Percentiles rank a stretch among this genome's conserved stretches.
phyloP scores from a whole-genome alignment of 2,329 filamentous ascomycete species.

The Alternaria longipes region DNA sequence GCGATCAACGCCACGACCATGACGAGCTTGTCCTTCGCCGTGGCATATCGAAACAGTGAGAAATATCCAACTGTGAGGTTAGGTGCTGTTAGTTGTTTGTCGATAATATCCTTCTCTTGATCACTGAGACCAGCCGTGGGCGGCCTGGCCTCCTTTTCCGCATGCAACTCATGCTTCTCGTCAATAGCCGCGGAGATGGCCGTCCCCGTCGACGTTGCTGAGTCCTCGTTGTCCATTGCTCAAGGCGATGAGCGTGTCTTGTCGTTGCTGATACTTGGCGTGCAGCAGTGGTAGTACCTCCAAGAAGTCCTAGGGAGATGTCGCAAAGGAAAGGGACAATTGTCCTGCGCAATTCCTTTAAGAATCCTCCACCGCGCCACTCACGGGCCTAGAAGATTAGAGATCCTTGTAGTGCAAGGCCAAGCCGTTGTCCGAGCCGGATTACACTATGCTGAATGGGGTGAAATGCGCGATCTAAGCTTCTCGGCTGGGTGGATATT shows the following conservation, averaged over 20 bases:
- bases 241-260: constrained; percentile 19
- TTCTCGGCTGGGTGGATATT: constrained; percentile 6
- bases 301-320: constrained; percentile 4
- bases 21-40: constrained; percentile 51
- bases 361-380: constrained; percentile 13
- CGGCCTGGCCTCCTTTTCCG: constrained; percentile 32
- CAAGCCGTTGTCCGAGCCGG: background rate
- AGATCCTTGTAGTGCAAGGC: constrained; percentile 9
- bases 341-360: constrained; percentile 6
- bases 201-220: constrained; percentile 22
- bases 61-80: constrained; percentile 56
- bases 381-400: constrained; percentile 14
- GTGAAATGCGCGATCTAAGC: constrained; percentile 1
- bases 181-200: constrained; percentile 29
- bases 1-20: constrained; percentile 66
- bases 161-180: constrained; percentile 35
- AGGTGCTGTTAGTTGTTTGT: constrained; percentile 55
- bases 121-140: constrained; percentile 40
- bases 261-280: constrained; percentile 11
- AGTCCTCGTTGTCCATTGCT: constrained; percentile 27
- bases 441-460: background rate
- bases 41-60: constrained; percentile 58
- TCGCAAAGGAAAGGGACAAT: constrained; percentile 6
- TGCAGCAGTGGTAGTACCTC: constrained; percentile 5
- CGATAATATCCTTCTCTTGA: constrained; percentile 47